phyloP scores from a whole-genome alignment of 2,329 filamentous ascomycete genomes.

The Sarocladiaceae sp. region DNA sequence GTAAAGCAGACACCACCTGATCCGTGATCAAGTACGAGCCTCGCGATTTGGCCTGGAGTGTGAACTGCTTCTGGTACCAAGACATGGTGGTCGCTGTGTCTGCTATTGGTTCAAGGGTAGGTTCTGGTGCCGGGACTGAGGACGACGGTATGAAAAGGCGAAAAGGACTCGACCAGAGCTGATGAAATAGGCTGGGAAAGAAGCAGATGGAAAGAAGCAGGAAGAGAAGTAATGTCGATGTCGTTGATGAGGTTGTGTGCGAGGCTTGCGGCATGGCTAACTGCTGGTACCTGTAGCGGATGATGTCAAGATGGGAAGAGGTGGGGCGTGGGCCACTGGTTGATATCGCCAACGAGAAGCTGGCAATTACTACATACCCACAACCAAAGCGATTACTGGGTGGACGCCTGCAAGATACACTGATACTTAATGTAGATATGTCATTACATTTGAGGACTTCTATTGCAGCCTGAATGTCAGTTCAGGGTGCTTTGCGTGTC shows the following conservation, averaged over 20 bases:
- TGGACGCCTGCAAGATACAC: too few relatives aligned
- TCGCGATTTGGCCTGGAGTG: slow-evolving; percentile 67
- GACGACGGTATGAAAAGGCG: slow-evolving; percentile 24
- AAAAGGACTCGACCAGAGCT: slow-evolving; percentile 43
- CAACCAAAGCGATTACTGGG: too few relatives aligned
- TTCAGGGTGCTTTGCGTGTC: too few relatives aligned
- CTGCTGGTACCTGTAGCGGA: background rate
- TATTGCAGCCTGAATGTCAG: too few relatives aligned
- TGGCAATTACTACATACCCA: too few relatives aligned
- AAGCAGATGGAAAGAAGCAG: slow-evolving; percentile 43
- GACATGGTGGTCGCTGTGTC: slow-evolving; percentile 43
- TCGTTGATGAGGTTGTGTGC: slow-evolving; percentile 28
- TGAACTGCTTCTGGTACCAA: slow-evolving; percentile 82
- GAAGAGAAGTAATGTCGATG: slow-evolving; percentile 38
- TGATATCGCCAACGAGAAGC: too few relatives aligned
- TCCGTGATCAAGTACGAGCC: slow-evolving; percentile 89
- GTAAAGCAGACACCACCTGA: slow-evolving; percentile 61
- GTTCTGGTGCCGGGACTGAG: slow-evolving; percentile 23
- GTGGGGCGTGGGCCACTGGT: slow-evolving; percentile 1
- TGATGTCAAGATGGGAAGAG: slow-evolving; percentile 9
- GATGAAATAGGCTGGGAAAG: slow-evolving; percentile 48
- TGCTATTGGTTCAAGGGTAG: slow-evolving; percentile 17
- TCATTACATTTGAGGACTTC: too few relatives aligned
- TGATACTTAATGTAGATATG: too few relatives aligned
- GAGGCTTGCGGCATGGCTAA: slow-evolving; percentile 30